A percentile compares a stretch with the other conserved stretches of the same genome.
Conservation (phyloP, 176 grass and related monocot genomes). For the Hyparrhenia diplandra region DNA sequence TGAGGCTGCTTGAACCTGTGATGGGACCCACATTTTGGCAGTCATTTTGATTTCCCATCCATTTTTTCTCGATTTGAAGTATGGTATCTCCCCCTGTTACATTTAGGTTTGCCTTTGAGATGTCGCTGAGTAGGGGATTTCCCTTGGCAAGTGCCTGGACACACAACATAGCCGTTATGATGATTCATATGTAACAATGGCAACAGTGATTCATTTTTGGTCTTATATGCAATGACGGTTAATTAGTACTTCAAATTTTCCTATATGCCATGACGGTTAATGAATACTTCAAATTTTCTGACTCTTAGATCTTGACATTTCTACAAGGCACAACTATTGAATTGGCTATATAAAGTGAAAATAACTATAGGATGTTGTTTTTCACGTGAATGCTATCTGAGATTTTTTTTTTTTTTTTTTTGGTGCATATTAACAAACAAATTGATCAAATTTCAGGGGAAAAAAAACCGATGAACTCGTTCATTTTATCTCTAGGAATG, state of each 20-base stretch:
- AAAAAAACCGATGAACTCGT: too few species aligned
- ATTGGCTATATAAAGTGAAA: neutral
- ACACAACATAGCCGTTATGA: neutral
- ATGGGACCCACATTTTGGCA: constrained; percentile 30
- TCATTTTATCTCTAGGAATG: neutral
- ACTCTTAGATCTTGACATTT: neutral
- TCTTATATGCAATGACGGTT: neutral
- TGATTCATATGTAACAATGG: neutral
- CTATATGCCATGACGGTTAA: neutral
- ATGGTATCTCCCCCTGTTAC: constrained; percentile 44
- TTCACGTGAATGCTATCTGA: neutral
- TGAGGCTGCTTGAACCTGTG: constrained; percentile 30
- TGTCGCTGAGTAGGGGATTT: constrained; percentile 26
- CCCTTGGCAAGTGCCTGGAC: constrained; percentile 28
- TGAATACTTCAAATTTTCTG: neutral
- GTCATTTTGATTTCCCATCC: constrained; percentile 30
- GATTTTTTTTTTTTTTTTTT: neutral
- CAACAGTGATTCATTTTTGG: neutral
- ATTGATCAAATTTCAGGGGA: too few species aligned
- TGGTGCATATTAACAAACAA: neutral
- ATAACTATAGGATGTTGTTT: neutral
- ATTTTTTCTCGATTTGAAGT: constrained; percentile 40
- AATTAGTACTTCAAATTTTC: neutral
- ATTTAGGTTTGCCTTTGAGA: constrained; percentile 54
- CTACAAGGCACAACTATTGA: neutral